Evolutionary conservation across 2,329 filamentous ascomycete genomes (phyloP).

Genomic region (Nemania serpens): DNA sequence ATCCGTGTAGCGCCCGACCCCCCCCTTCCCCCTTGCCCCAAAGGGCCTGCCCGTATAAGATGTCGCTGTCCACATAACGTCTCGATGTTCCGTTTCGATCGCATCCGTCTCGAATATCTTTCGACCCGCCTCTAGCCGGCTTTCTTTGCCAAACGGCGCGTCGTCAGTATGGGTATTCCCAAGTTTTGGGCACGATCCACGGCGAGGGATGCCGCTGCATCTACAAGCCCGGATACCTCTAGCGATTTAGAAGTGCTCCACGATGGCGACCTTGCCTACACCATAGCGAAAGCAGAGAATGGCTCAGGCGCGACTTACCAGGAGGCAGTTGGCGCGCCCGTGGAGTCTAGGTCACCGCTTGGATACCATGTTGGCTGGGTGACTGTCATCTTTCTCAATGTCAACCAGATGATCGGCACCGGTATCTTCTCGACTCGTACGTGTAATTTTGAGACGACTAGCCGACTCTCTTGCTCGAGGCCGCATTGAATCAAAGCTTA

Average conservation of each 20-base stretch:
- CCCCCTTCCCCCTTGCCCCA: background rate
- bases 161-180: constrained; percentile 31
- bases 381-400: constrained; percentile 63
- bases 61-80: constrained; percentile 3
- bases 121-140: background rate
- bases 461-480: background rate
- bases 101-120: background rate
- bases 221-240: constrained; percentile 11
- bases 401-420: constrained; percentile 66
- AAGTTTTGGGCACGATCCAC: constrained; percentile 30
- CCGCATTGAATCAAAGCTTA: background rate
- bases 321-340: constrained; percentile 64
- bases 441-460: constrained; percentile 3
- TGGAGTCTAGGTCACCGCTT: constrained; percentile 62
- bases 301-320: constrained; percentile 56
- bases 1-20: background rate
- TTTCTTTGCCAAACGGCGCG: background rate
- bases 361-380: constrained; percentile 61
- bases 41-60: constrained; percentile 10
- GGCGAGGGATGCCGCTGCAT: constrained; percentile 13
- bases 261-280: constrained; percentile 38
- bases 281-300: constrained; percentile 45
- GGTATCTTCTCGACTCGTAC: constrained; percentile 56
- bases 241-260: constrained; percentile 35
- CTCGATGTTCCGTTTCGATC: background rate